phyloP scores from a whole-genome alignment of 352 stramenopile genomes.

The Elongisporangium anandrum region DNA sequence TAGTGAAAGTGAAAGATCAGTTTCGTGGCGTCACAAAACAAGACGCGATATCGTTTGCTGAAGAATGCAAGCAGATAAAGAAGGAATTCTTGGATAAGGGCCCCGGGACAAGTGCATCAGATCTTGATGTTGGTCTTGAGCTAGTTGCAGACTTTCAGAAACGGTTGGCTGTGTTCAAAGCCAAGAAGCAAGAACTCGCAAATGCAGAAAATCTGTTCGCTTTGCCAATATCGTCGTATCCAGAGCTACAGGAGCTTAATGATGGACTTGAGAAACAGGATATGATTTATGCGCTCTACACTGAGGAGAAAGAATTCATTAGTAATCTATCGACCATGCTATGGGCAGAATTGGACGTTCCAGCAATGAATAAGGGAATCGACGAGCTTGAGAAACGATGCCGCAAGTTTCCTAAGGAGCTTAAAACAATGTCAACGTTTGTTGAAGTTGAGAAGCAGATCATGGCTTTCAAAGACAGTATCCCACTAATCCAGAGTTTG shows the following conservation, averaged over 20 bases:
- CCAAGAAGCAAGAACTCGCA: conserved; percentile 79
- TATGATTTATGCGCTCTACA: conserved; percentile 90
- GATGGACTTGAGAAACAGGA: conserved; percentile 87
- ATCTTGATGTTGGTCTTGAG: conserved; percentile 89
- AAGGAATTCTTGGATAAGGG: conserved; percentile 84
- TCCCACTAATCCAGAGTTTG: conserved; percentile 91
- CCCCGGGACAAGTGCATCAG: conserved; percentile 73
- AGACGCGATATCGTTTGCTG: conserved; percentile 85
- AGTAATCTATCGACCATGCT: conserved; percentile 84
- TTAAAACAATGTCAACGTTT: conserved; percentile 90
- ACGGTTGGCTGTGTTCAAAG: conserved; percentile 72
- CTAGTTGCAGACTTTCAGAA: conserved; percentile 85
- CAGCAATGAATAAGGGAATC: conserved; percentile 88
- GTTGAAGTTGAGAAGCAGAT: conserved; percentile 90
- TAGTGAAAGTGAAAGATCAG: conserved; percentile 93
- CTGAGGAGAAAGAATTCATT: conserved; percentile 93
- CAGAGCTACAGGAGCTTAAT: conserved; percentile 85
- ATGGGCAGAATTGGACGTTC: conserved; percentile 92
- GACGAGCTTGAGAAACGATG: conserved; percentile 92
- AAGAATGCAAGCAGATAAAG: conserved; percentile 84
- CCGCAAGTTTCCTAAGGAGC: conserved; percentile 88
- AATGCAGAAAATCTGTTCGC: conserved; percentile 95
- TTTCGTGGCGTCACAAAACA: conserved; percentile 93
- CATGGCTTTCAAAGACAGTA: conserved; percentile 91
- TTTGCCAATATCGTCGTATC: conserved; percentile 88